Conservation (phyloP, 2,329 filamentous ascomycete genomes). For the Keithomyces neogunnii region DNA sequence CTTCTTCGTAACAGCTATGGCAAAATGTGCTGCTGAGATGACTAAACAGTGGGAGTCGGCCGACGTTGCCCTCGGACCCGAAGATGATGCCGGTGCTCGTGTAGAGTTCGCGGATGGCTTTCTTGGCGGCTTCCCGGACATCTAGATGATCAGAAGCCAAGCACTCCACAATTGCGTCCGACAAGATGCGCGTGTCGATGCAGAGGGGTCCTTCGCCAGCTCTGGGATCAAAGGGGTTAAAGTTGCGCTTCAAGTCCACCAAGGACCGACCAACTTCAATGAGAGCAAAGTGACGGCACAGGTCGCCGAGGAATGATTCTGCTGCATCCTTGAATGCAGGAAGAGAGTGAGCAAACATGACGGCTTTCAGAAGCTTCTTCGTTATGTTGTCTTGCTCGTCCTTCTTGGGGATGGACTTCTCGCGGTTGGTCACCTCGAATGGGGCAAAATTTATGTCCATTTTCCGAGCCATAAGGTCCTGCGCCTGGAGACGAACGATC, state of each 20-base stretch:
- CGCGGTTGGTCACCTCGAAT: slow-evolving; percentile 67
- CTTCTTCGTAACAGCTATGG: slow-evolving; percentile 92
- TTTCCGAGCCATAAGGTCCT: slow-evolving; percentile 70
- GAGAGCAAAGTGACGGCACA: slow-evolving; percentile 85
- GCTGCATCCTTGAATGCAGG: slow-evolving; percentile 73
- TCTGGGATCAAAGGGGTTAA: slow-evolving; percentile 73
- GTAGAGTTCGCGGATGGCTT: slow-evolving; percentile 69
- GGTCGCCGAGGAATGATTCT: slow-evolving; percentile 63
- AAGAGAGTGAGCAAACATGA: slow-evolving; percentile 77
- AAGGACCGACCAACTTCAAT: slow-evolving; percentile 84
- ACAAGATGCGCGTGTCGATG: slow-evolving; percentile 78
- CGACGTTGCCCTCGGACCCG: slow-evolving; percentile 61
- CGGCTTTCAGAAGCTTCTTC: slow-evolving; percentile 81
- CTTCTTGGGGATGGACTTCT: slow-evolving; percentile 81
- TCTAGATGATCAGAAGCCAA: slow-evolving; percentile 75
- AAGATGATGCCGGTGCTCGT: slow-evolving; percentile 72
- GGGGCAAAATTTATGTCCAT: slow-evolving; percentile 61
- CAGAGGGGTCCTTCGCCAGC: slow-evolving; percentile 80
- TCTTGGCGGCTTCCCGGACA: slow-evolving; percentile 75
- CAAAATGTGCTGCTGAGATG: slow-evolving; percentile 78
- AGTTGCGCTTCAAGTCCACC: slow-evolving; percentile 66
- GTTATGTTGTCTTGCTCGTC: slow-evolving; percentile 72
- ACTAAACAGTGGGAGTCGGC: slow-evolving; percentile 74
- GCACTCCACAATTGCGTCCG: slow-evolving; percentile 83
- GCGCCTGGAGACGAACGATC: slow-evolving; percentile 77